Conservation (phyloP, 805 yeast genomes). For the Wickerhamiella australiensis region DNA sequence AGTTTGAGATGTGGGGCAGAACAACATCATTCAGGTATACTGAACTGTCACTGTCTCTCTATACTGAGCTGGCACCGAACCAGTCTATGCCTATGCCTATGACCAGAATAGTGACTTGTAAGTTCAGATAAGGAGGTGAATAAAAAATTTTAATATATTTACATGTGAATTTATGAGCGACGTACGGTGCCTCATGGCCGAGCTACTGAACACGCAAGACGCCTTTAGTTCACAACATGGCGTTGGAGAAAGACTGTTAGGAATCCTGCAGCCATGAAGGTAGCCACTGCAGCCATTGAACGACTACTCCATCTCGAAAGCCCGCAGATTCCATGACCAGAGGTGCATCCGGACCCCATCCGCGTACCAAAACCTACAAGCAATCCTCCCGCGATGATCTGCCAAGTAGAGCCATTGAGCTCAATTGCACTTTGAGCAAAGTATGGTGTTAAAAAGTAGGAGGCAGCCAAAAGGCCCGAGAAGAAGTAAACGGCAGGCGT, state of each 20-base stretch:
- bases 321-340: conserved; percentile 43
- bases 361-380: conserved; percentile 39
- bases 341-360: conserved; percentile 39
- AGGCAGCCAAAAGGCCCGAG: conserved; percentile 24
- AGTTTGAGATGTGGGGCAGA: no score
- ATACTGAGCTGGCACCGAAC: no score
- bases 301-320: conserved; percentile 35
- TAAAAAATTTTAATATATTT: no score
- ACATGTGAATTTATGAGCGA: no score
- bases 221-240: conserved; percentile 3
- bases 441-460: conserved; percentile 13
- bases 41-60: no score
- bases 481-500: conserved; percentile 8
- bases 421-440: conserved; percentile 9
- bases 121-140: no score
- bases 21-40: no score
- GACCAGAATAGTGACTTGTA: no score
- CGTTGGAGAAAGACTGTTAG: conserved; percentile 1
- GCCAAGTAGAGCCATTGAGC: background rate
- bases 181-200: no score
- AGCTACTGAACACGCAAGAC: no score
- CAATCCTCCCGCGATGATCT: conserved; percentile 28
- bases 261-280: conserved; percentile 24
- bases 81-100: no score
- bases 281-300: conserved; percentile 34